phyloP scores from a whole-genome alignment of 2,329 filamentous ascomycete genomes.

The Chaetoscypha palmicola region DNA sequence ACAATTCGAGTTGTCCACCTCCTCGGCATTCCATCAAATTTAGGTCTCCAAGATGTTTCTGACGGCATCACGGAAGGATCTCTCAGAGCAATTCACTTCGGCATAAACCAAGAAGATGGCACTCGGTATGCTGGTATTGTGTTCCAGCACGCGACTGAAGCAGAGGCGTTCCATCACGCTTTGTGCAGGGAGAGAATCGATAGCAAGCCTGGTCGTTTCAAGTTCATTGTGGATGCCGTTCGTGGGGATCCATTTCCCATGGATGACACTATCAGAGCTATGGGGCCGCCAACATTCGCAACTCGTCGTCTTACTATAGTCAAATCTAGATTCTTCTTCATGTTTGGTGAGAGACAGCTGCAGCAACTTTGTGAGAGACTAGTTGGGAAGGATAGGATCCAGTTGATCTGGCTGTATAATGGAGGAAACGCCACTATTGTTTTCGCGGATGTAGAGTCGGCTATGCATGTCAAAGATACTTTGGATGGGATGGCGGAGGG shows the following conservation, averaged over 20 bases:
- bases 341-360: slow-evolving; percentile 21
- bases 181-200: slow-evolving; percentile 16
- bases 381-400: slow-evolving; percentile 22
- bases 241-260: slow-evolving; percentile 20
- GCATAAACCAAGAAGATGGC: slow-evolving; percentile 17
- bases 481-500: slow-evolving; percentile 19
- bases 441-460: slow-evolving; percentile 24
- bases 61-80: slow-evolving; percentile 27
- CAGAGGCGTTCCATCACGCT: slow-evolving; percentile 18
- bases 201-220: slow-evolving; percentile 19
- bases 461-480: slow-evolving; percentile 23
- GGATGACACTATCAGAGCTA: slow-evolving; percentile 21
- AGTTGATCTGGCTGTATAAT: slow-evolving; percentile 28
- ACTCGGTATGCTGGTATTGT: slow-evolving; percentile 23
- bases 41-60: slow-evolving; percentile 23
- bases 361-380: slow-evolving; percentile 20
- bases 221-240: slow-evolving; percentile 23
- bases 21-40: slow-evolving; percentile 22
- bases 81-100: slow-evolving; percentile 25
- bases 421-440: slow-evolving; percentile 30
- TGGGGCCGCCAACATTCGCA: slow-evolving; percentile 21
- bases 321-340: slow-evolving; percentile 29
- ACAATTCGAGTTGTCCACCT: slow-evolving; percentile 26
- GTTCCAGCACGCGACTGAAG: slow-evolving; percentile 25
- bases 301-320: slow-evolving; percentile 28